phyloP scores from a whole-genome alignment of 129 eudicot species.

The Helianthus annuus region DNA sequence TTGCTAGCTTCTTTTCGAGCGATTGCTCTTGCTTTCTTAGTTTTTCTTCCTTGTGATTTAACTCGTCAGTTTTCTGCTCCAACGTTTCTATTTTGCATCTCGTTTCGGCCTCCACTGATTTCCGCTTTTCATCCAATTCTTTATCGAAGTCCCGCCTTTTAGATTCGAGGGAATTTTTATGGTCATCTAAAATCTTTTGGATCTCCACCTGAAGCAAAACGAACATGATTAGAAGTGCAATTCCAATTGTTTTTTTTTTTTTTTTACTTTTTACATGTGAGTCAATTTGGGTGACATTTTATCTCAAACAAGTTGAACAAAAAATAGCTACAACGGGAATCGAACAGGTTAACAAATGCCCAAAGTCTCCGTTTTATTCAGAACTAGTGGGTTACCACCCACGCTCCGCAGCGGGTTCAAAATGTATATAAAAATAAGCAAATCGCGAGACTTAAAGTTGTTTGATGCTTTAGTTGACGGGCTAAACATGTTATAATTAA shows the following conservation, averaged over 20 bases:
- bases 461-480: too few relatives aligned
- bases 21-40: slow-evolving; percentile 64
- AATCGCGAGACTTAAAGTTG: too few relatives aligned
- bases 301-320: neutral
- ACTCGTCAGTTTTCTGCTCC: slow-evolving; percentile 49
- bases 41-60: slow-evolving; percentile 64
- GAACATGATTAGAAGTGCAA: slow-evolving; percentile 8
- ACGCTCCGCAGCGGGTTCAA: too few relatives aligned
- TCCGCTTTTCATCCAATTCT: slow-evolving; percentile 69
- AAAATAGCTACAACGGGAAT: neutral
- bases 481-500: too few relatives aligned
- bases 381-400: too few relatives aligned
- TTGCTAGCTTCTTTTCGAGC: slow-evolving; percentile 61
- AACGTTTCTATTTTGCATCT: slow-evolving; percentile 44
- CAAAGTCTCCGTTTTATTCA: neutral
- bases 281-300: neutral
- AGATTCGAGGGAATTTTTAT: slow-evolving; percentile 43
- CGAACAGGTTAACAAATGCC: neutral
- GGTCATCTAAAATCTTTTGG: slow-evolving; percentile 68
- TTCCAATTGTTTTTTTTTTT: neutral
- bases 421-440: too few relatives aligned
- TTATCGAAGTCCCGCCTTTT: slow-evolving; percentile 57
- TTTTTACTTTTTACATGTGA: neutral
- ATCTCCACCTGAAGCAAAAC: slow-evolving; percentile 66
- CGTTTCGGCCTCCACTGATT: slow-evolving; percentile 54